These are phyloP conservation scores for Abrus precatorius DNA, from an alignment of 306 rosid species.

Conservation along the genomic window DNA sequence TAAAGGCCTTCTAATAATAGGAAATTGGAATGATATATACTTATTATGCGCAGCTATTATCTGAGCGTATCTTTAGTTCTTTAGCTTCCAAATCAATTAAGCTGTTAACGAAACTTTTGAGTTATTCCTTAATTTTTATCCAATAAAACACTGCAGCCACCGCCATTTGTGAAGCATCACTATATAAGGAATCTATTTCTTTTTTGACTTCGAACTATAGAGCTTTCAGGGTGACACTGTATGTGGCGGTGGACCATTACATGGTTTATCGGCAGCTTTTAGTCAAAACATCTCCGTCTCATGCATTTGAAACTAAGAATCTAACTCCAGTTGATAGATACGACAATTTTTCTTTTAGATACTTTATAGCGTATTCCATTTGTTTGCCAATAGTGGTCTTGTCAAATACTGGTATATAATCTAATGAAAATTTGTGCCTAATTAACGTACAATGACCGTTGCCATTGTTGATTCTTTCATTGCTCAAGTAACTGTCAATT, in stretches of 20 bases:
- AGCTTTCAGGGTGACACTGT: neutral
- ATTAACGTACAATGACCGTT: slow-evolving; percentile 28
- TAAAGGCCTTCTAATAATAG: neutral
- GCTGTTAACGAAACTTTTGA: neutral
- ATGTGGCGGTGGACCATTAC: neutral
- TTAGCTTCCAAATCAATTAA: neutral
- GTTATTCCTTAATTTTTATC: no score
- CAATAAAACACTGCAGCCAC: no score
- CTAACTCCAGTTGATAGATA: neutral
- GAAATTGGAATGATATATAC: neutral
- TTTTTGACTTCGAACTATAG: no score
- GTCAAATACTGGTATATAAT: neutral
- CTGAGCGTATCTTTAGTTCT: neutral
- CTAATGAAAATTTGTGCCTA: slow-evolving; percentile 6
- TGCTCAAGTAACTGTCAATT: neutral
- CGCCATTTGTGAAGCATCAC: no score
- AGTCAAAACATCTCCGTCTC: neutral
- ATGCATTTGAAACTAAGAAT: neutral
- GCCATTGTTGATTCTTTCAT: neutral
- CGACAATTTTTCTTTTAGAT: slow-evolving; percentile 17
- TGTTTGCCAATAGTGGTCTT: neutral
- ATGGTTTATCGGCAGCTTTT: neutral
- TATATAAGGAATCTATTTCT: no score
- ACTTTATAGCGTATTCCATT: slow-evolving; percentile 7
- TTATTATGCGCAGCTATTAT: neutral